A percentile compares a stretch with the other conserved stretches of the same genome.
phyloP scores from a whole-genome alignment of 2,329 filamentous ascomycete species.

The Mycosphaerella arachidis region DNA sequence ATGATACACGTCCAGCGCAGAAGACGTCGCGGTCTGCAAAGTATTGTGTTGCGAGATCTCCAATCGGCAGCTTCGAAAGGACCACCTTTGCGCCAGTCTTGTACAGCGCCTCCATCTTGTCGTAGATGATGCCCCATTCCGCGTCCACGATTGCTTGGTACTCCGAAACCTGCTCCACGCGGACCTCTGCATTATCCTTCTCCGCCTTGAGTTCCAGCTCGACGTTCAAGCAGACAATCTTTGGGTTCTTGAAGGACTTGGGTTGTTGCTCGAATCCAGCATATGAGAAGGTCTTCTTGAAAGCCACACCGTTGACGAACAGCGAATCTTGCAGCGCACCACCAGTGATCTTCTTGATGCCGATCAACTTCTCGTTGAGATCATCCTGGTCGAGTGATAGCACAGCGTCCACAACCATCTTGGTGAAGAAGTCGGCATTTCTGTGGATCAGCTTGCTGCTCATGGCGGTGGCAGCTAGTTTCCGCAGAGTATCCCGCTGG shows the following conservation, averaged over 20 bases:
- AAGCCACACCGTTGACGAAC: constrained; percentile 96
- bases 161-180: constrained; percentile 96
- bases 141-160: constrained; percentile 99
- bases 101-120: constrained; percentile 94
- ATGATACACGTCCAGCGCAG: constrained; percentile 87
- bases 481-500: constrained; percentile 79
- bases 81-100: constrained; percentile 96
- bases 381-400: constrained; percentile 93
- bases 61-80: constrained; percentile 93
- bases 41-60: constrained; percentile 89
- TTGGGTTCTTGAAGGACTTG: constrained; percentile 88
- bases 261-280: constrained; percentile 99
- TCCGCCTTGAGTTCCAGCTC: constrained; percentile 98
- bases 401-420: constrained; percentile 98
- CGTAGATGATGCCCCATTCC: constrained; percentile 99
- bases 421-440: constrained; percentile 94
- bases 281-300: constrained; percentile 99
- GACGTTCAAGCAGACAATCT: constrained; percentile 96
- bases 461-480: constrained; percentile 94
- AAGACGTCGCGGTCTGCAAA: constrained; percentile 98
- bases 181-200: constrained; percentile 98
- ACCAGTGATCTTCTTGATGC: constrained; percentile 96
- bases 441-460: constrained; percentile 99
- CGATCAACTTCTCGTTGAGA: constrained; percentile 95
- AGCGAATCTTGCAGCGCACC: constrained; percentile 93